Percentiles rank a stretch among this genome's conserved stretches.
These are phyloP conservation scores for Akanthomyces dipterigenus DNA, from an alignment of 2,329 filamentous ascomycete species.

Conservation along the genomic window DNA sequence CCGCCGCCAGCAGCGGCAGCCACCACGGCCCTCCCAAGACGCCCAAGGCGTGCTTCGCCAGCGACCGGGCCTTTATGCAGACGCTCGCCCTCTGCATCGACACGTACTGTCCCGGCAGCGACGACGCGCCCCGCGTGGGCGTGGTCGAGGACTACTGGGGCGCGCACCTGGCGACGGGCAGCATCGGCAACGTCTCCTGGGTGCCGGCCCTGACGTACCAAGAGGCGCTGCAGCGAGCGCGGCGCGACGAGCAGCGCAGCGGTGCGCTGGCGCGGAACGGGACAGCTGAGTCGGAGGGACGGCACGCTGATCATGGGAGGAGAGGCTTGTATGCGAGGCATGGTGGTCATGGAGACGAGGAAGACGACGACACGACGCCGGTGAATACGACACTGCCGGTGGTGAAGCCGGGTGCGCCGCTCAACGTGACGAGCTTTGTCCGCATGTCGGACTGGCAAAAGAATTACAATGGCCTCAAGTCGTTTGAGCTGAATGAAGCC, in stretches of 20 bases:
- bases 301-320: slow-evolving; percentile 3
- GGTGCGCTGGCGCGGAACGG: background rate
- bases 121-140: slow-evolving; percentile 15
- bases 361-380: slow-evolving; percentile 8
- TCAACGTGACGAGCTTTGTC: slow-evolving; percentile 28
- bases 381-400: slow-evolving; percentile 18
- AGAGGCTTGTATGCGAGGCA: slow-evolving; percentile 13
- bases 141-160: slow-evolving; percentile 23
- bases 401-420: slow-evolving; percentile 18
- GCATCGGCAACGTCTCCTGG: slow-evolving; percentile 18
- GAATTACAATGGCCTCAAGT: slow-evolving; percentile 45
- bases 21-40: slow-evolving; percentile 19
- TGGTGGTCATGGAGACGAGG: background rate
- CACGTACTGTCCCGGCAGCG: slow-evolving; percentile 22
- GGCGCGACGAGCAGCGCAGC: slow-evolving; percentile 16
- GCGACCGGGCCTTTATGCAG: slow-evolving; percentile 23
- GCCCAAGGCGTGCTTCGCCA: slow-evolving; percentile 23
- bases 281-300: background rate
- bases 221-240: slow-evolving; percentile 20
- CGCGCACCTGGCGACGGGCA: slow-evolving; percentile 23
- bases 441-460: slow-evolving; percentile 22
- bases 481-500: slow-evolving; percentile 41
- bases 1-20: slow-evolving; percentile 22
- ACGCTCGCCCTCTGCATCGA: slow-evolving; percentile 29
- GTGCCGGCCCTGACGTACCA: slow-evolving; percentile 23